Conservation (phyloP, 1,284 basidiomycete genomes). For the Pyrrhoderma noxium region DNA sequence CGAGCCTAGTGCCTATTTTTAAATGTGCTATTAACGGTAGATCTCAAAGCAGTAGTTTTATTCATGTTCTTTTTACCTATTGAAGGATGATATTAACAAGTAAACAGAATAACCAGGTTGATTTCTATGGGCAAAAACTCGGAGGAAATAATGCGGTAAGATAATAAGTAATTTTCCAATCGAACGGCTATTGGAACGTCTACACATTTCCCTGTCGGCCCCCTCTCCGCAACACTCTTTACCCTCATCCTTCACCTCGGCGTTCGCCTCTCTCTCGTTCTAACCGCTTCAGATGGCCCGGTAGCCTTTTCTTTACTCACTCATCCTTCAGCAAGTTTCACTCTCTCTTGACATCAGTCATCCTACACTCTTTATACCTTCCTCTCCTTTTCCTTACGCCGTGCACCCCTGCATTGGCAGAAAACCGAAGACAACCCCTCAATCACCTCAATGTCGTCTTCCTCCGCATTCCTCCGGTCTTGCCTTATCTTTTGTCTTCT, state of each 20-base stretch:
- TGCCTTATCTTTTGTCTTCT: slow-evolving; percentile 2
- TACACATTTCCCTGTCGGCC: background rate
- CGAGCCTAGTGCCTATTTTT: too few species aligned
- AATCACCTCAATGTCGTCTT: slow-evolving; percentile 2
- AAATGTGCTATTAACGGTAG: too few species aligned
- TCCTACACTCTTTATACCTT: slow-evolving; percentile 5
- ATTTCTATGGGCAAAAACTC: too few species aligned
- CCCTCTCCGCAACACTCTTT: background rate
- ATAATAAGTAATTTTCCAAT: background rate
- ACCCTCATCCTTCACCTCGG: slow-evolving; percentile 1
- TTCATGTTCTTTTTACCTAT: too few species aligned
- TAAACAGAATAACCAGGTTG: too few species aligned
- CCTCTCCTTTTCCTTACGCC: slow-evolving; percentile 5
- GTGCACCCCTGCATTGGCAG: slow-evolving; percentile 9
- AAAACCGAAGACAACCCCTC: background rate
- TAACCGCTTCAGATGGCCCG: slow-evolving; percentile 8
- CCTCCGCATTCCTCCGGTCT: background rate
- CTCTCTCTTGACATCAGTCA: background rate
- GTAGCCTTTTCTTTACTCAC: background rate
- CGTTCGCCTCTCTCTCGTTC: background rate
- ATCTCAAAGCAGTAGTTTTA: too few species aligned
- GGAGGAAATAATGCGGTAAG: background rate
- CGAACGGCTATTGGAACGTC: background rate
- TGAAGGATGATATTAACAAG: too few species aligned
- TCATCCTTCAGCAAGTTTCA: background rate